Base-by-base conservation (phyloP, 1,139 yeast species). In the Suhomyces taliae region DNA sequence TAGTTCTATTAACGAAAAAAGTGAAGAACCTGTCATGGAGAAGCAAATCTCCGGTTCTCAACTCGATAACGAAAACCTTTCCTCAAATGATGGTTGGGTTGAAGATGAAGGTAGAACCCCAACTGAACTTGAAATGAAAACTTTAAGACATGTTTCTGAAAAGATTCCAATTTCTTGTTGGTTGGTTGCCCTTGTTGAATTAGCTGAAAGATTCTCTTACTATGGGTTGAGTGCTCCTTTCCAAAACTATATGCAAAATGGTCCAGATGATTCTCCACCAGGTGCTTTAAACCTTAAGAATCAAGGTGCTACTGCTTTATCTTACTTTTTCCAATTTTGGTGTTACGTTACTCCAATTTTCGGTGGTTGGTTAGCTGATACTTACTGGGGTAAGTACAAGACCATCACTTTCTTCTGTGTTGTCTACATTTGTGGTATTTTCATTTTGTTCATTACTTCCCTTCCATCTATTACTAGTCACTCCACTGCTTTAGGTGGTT, bases 171-270 rank as follows among this genome's bases (percentile, higher is more conserved):
- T 64, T 27, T 61, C 72, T 41, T 83, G 88, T 55, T 88, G 87
- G 83, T 74, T 85, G 49, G 87, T 88, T 44, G 90, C 93, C 34
- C 54, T 87, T 43, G 88, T 88, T 37, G 96, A 88, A 66, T 79
- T 88, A 54, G 82, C 91, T 37, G 96, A 88, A 67, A 79, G 96
- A 58, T 88, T 88, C 64, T 78, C 93, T n/a, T 88, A 83, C 73
- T 88, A 87, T 59, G 95, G 95, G 60, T 72, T 87, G 49, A 76
- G 85, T 42, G 86, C 88, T 51, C 86, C 90, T 19, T 82, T 87
- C 70, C 86, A 83, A 66, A 87, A 88, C 69, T 87, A 87, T 65
- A 84, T 87, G 83, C 90, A 85, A 65, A 64, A 75, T 52, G 62
- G 67, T 32, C 77, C 78, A 24, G 50, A 63, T 45, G 75, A 69